phyloP scores from a whole-genome alignment of 2,329 filamentous ascomycete genomes.

The Botrytis fragariae region DNA sequence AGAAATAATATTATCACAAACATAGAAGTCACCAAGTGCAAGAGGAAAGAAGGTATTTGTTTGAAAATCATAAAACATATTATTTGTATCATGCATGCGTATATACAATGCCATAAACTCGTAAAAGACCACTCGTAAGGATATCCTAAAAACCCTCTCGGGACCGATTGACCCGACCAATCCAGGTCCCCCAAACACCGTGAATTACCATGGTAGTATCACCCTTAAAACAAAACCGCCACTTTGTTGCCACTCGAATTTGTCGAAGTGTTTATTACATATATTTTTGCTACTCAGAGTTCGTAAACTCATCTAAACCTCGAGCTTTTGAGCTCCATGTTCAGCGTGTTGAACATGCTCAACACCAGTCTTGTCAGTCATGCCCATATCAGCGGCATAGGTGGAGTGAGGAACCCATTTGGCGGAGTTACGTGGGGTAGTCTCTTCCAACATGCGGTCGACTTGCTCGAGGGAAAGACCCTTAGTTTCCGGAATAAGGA shows the following conservation, averaged over 20 bases:
- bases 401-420: constrained; percentile 37
- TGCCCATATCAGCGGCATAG: constrained; percentile 31
- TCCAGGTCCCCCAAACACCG: not conserved
- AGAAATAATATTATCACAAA: not conserved
- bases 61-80: not conserved
- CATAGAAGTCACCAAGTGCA: not conserved
- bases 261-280: not conserved
- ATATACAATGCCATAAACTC: not conserved
- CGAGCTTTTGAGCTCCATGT: not conserved
- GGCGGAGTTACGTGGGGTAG: constrained; percentile 41
- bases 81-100: not conserved
- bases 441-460: constrained; percentile 59
- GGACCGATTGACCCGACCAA: constrained; percentile 5
- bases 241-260: not conserved
- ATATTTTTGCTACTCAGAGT: too few relatives aligned
- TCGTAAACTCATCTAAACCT: not conserved
- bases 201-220: not conserved
- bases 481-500: constrained; percentile 70
- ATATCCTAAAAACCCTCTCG: not conserved
- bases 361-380: constrained; percentile 16
- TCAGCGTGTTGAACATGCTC: constrained; percentile 10
- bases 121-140: not conserved
- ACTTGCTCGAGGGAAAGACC: constrained; percentile 71
- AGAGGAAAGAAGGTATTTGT: not conserved
- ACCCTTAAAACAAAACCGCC: not conserved